These are phyloP conservation scores for Globisporangium heterothallicum DNA, from an alignment of 352 stramenopile genomes.

Conservation along the genomic window DNA sequence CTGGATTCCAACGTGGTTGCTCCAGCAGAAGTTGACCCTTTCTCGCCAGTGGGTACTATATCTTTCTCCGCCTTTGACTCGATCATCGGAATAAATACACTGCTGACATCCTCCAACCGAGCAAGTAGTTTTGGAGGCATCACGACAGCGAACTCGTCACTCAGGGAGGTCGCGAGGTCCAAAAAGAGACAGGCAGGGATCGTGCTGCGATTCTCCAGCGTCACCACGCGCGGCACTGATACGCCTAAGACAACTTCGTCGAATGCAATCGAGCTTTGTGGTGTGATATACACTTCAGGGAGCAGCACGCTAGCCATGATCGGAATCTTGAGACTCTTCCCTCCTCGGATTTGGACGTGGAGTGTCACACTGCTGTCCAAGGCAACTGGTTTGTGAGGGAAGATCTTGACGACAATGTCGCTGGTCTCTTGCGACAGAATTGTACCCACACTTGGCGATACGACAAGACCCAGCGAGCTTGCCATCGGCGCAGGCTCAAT, in stretches of 20 bases:
- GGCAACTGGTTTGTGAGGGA: slow-evolving; percentile 41
- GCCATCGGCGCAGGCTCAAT: slow-evolving; percentile 41
- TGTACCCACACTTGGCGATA: slow-evolving; percentile 32
- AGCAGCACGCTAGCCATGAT: slow-evolving; percentile 65
- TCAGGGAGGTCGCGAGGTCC: slow-evolving; percentile 47
- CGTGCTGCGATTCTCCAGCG: slow-evolving; percentile 70
- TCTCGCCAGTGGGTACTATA: neutral
- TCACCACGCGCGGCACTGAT: slow-evolving; percentile 48
- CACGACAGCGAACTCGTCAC: slow-evolving; percentile 60
- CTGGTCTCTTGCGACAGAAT: slow-evolving; percentile 46
- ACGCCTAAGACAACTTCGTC: slow-evolving; percentile 78
- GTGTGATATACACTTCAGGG: slow-evolving; percentile 67
- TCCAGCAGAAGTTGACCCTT: neutral
- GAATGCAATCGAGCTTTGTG: slow-evolving; percentile 50
- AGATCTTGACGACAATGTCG: slow-evolving; percentile 50
- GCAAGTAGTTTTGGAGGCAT: slow-evolving; percentile 45
- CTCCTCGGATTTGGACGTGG: slow-evolving; percentile 66
- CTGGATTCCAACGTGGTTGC: slow-evolving; percentile 2
- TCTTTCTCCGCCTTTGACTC: slow-evolving; percentile 6
- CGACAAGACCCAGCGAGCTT: slow-evolving; percentile 32
- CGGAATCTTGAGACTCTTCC: slow-evolving; percentile 59
- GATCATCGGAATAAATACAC: slow-evolving; percentile 68
- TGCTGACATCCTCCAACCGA: slow-evolving; percentile 70
- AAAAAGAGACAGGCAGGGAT: slow-evolving; percentile 81
- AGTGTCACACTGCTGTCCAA: slow-evolving; percentile 40